Conservation (phyloP, 345 rosid genomes). For the Eucalyptus brandiana region DNA sequence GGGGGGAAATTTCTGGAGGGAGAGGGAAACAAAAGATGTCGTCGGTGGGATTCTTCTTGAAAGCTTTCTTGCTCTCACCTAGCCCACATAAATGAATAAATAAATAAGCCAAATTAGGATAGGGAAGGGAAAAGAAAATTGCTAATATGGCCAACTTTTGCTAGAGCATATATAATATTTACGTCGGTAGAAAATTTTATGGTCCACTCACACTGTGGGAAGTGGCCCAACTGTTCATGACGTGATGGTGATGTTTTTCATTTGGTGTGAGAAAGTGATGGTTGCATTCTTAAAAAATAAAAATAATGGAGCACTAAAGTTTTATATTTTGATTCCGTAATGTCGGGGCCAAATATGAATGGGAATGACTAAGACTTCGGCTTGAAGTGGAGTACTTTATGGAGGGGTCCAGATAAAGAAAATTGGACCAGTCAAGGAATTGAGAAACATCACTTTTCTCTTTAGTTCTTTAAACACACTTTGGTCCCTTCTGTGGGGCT, state of each 20-base stretch:
- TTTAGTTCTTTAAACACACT: background rate
- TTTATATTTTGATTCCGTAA: background rate
- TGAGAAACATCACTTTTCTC: background rate
- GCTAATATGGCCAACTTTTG: background rate
- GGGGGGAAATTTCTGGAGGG: background rate
- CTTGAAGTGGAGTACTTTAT: background rate
- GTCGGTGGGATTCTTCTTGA: constrained; percentile 33
- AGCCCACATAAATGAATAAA: background rate
- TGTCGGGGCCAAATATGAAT: background rate
- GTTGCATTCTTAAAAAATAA: background rate
- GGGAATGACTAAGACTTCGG: background rate
- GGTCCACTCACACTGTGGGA: background rate
- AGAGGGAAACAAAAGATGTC: background rate
- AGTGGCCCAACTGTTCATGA: background rate
- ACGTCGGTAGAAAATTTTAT: background rate
- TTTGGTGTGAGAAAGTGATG: background rate
- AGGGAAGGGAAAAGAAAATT: background rate
- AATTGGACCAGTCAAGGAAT: background rate
- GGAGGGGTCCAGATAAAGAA: background rate
- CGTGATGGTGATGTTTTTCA: background rate
- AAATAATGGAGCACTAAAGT: background rate
- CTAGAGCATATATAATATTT: background rate
- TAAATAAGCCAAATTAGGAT: background rate
- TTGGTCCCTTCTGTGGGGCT: background rate
- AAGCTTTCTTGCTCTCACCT: background rate